Base-by-base conservation (phyloP, 1,284 basidiomycete species). In the Moesziomyces globuligerus region DNA sequence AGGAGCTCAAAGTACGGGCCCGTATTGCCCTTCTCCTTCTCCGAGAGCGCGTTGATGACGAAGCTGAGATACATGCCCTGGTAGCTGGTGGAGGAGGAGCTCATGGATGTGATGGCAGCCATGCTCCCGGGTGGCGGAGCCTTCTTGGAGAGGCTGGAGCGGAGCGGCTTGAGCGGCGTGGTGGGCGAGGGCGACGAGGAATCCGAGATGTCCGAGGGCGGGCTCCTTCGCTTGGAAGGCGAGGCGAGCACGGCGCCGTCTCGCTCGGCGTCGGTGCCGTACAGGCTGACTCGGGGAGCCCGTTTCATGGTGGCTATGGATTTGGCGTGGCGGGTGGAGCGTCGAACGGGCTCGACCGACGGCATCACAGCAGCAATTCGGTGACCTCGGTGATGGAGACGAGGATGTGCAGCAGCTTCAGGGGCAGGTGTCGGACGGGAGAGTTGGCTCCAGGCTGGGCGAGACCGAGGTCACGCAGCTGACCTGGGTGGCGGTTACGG, bases 61-160 rank as follows among this genome's bases (percentile, higher is more conserved):
- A 91, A 94, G 5, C 89, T 87, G 25, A 93, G 86, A 76, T 91
- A 92, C 89, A 94, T 91, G 74, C 91, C 90, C 80, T 89, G 74
- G 45, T 64, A 72, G 48, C 53, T 64, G 47, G 59, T 46, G 20
- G 52, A 51, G 47, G 37, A 28, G 37, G 25, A 44, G n/a, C 50
- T 38, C 39, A 64, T 51, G 4, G 65, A 59, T 26, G 38, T 49
- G 48, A 72, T 51, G 15, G 69, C 69, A 4, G 69, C 69, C 58
- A 67, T 62, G 44, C 51, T 55, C 4, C 62, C 64, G 40, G 68
- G 68, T 56, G 68, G 53, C 20, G 61, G 61, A 5, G 57, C 44
- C 34, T 58, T 66, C 39, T 61, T 66, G 24, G 69, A 54, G 7
- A 72, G 53, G 25, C 62, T 61, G 23, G 69, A 72, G 8, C 64